Evolutionary conservation across 148 eudicot genomes (phyloP).

Genomic region (Cornus suecica): DNA sequence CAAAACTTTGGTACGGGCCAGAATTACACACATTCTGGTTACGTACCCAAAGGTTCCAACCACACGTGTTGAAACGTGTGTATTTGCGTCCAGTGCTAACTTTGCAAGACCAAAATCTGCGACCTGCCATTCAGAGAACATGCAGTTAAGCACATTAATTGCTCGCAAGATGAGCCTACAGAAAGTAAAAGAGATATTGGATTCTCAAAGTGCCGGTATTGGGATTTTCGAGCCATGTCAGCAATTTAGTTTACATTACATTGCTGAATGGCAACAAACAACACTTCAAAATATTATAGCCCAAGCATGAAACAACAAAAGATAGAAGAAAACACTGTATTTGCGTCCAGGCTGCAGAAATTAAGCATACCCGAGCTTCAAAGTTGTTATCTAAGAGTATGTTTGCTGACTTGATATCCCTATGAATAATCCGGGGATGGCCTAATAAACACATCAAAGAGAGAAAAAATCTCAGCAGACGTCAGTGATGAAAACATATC

Average conservation of each 20-base stretch:
- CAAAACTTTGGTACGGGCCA: neutral
- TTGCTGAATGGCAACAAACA: neutral
- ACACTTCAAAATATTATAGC: neutral
- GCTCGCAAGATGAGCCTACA: neutral
- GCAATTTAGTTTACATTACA: neutral
- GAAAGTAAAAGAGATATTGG: neutral
- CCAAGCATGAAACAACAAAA: conserved; percentile 1
- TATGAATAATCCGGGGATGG: conserved; percentile 76
- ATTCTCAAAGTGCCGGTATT: neutral
- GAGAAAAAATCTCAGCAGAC: neutral
- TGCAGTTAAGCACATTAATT: conserved; percentile 2
- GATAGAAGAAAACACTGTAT: conserved; percentile 10
- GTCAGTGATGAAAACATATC: neutral
- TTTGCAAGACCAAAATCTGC: conserved; percentile 87
- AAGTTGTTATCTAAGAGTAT: conserved; percentile 76
- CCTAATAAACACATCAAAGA: conserved; percentile 37
- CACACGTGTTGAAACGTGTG: conserved; percentile 74
- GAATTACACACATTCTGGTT: neutral
- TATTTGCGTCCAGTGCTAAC: conserved; percentile 52
- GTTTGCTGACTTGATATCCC: conserved; percentile 78
- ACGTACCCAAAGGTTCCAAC: conserved; percentile 83
- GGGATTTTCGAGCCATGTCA: conserved; percentile 1
- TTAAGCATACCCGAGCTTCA: conserved; percentile 68
- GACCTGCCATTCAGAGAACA: conserved; percentile 29
- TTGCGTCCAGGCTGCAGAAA: conserved; percentile 7